Evolutionary conservation across 1,284 basidiomycete genomes (phyloP).

Genomic region (Irpex lacteus): DNA sequence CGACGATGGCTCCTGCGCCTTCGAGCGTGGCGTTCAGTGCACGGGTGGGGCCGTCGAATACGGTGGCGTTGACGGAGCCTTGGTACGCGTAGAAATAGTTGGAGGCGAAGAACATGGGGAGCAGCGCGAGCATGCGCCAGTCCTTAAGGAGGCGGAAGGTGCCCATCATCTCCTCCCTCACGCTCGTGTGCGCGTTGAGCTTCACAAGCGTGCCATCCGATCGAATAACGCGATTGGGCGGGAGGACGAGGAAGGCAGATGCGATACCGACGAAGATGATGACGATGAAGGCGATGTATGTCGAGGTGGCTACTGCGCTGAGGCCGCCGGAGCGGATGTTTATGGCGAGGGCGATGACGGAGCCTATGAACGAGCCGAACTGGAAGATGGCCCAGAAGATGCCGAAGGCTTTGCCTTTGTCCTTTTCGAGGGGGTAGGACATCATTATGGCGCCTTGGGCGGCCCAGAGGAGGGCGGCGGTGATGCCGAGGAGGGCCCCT

Average conservation of each 20-base stretch:
- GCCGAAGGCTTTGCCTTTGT: conserved; percentile 46
- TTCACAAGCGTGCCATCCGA: conserved; percentile 38
- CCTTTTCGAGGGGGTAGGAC: conserved; percentile 53
- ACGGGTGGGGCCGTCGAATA: conserved; percentile 40
- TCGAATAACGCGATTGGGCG: conserved; percentile 38
- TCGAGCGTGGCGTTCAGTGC: conserved; percentile 40
- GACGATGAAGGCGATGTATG: conserved; percentile 41
- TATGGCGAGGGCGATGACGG: conserved; percentile 47
- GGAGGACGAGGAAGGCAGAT: conserved; percentile 35
- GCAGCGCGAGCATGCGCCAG: conserved; percentile 36
- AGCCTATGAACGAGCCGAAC: conserved; percentile 47
- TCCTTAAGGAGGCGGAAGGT: conserved; percentile 36
- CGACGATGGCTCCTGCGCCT: conserved; percentile 39
- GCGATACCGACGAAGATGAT: conserved; percentile 39
- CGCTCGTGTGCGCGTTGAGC: conserved; percentile 31
- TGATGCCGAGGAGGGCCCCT: conserved; percentile 54
- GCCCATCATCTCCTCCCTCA: conserved; percentile 32
- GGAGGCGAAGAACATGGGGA: conserved; percentile 42
- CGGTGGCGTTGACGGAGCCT: conserved; percentile 33
- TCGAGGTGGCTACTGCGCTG: conserved; percentile 34
- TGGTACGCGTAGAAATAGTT: conserved; percentile 44
- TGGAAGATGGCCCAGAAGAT: conserved; percentile 60
- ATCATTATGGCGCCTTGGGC: conserved; percentile 58
- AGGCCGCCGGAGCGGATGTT: conserved; percentile 33
- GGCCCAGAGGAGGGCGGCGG: conserved; percentile 61